Percentiles rank a stretch among this genome's conserved stretches.
Evolutionary conservation across 1,284 basidiomycete species (phyloP).

Genomic region (Coniferiporia weirii): DNA sequence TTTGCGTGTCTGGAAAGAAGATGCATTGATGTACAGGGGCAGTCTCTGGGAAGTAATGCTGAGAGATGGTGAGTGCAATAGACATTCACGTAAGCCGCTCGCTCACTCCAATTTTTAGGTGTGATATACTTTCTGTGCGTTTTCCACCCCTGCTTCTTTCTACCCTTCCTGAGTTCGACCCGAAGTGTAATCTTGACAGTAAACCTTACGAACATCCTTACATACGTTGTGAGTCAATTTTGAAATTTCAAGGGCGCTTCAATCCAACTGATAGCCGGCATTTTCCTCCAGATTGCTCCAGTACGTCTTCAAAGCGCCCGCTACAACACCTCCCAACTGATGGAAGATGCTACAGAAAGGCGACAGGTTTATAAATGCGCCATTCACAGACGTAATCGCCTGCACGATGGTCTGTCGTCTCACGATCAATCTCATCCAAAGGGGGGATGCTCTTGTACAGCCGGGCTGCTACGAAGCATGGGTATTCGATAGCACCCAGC

Average conservation of each 20-base stretch:
- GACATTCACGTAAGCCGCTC: neutral
- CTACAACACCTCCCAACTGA: neutral
- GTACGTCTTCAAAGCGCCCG: neutral
- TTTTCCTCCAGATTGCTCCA: neutral
- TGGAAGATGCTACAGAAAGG: neutral
- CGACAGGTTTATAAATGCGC: neutral
- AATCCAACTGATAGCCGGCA: neutral
- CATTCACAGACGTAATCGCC: neutral
- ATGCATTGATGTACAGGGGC: neutral
- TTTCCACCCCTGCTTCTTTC: neutral
- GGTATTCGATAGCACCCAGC: too few relatives aligned
- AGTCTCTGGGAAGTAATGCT: neutral
- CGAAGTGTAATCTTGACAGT: neutral
- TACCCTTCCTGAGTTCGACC: neutral
- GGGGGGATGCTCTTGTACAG: neutral
- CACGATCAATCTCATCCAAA: neutral
- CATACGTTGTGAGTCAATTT: neutral
- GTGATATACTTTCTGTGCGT: neutral
- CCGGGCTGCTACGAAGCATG: too few relatives aligned
- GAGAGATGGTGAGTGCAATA: neutral
- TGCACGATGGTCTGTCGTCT: neutral
- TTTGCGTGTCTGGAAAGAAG: neutral
- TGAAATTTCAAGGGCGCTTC: neutral
- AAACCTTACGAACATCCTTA: neutral
- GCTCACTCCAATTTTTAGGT: neutral